These are phyloP conservation scores for Solanum paucissectum DNA, from an alignment of 257 asterid species.

Conservation along the genomic window DNA sequence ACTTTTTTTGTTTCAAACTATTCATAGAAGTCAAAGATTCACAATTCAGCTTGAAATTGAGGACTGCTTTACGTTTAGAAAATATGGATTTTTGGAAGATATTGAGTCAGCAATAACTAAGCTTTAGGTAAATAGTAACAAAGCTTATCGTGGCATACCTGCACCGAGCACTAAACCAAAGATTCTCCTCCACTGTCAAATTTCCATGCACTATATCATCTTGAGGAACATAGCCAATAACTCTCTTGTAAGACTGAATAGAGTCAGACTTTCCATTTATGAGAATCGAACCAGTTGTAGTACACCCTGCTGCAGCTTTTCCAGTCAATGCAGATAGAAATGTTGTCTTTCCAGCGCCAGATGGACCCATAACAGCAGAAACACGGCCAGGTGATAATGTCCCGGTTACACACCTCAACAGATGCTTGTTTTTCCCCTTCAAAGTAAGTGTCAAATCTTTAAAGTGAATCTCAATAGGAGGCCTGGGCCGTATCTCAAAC, in stretches of 20 bases:
- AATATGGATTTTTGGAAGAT: background rate
- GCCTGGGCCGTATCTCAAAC: constrained; percentile 40
- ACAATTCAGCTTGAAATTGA: background rate
- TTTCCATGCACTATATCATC: constrained; percentile 96
- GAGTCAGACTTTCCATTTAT: constrained; percentile 63
- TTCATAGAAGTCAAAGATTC: background rate
- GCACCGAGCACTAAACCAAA: constrained; percentile 96
- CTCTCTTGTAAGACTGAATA: constrained; percentile 65
- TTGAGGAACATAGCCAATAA: constrained; percentile 92
- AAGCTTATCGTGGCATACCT: constrained; percentile 29
- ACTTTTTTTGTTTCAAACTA: background rate
- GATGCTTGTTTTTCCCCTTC: constrained; percentile 58
- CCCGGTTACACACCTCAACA: constrained; percentile 69
- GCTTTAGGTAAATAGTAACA: background rate
- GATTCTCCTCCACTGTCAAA: constrained; percentile 91
- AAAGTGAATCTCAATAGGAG: constrained; percentile 54
- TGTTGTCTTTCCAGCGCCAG: constrained; percentile 98
- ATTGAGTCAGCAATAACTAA: background rate
- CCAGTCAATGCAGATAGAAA: constrained; percentile 93
- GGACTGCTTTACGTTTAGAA: background rate
- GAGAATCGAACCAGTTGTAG: constrained; percentile 47
- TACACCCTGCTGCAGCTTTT: constrained; percentile 78
- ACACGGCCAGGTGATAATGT: constrained; percentile 74
- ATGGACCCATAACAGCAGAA: constrained; percentile 98
- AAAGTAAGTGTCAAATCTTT: constrained; percentile 64